Conservation (phyloP, 1,284 basidiomycete genomes). For the Pseudozyma tsukubaensis region DNA sequence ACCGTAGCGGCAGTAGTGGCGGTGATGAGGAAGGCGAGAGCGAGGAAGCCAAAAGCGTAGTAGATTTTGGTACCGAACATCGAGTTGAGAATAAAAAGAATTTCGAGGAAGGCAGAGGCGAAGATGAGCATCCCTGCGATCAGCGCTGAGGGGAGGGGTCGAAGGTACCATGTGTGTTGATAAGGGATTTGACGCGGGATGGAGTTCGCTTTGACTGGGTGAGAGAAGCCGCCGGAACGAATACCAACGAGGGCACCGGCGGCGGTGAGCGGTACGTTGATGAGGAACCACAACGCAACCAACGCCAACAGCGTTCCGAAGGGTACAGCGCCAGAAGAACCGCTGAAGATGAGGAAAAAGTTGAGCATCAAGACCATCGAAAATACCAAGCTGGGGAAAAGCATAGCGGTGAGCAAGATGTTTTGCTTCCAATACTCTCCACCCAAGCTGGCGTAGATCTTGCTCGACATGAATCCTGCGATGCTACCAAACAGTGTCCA, state of each 20-base stretch:
- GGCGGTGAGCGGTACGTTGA: constrained; percentile 81
- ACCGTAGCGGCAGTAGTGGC: constrained; percentile 72
- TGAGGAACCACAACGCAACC: constrained; percentile 92
- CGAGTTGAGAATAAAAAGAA: constrained; percentile 92
- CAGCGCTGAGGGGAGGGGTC: constrained; percentile 77
- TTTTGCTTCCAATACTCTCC: constrained; percentile 84
- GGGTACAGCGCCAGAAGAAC: constrained; percentile 93
- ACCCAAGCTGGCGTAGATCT: constrained; percentile 84
- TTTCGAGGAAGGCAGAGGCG: constrained; percentile 94
- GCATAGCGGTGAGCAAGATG: constrained; percentile 85
- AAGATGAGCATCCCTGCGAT: constrained; percentile 93
- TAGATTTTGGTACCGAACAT: constrained; percentile 88
- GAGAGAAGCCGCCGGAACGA: constrained; percentile 83
- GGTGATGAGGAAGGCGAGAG: constrained; percentile 86
- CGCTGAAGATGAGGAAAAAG: constrained; percentile 76
- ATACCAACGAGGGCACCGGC: constrained; percentile 78
- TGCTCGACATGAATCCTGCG: constrained; percentile 87
- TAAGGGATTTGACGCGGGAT: constrained; percentile 76
- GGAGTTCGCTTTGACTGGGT: constrained; percentile 88
- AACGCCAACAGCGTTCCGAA: constrained; percentile 92
- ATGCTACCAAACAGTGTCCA: constrained; percentile 95
- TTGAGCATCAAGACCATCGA: constrained; percentile 61
- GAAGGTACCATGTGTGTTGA: constrained; percentile 68
- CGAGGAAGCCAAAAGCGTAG: constrained; percentile 79
- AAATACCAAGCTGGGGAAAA: constrained; percentile 81